These are phyloP conservation scores for Naganishia friedmannii DNA, from an alignment of 768 basidiomycete genomes.

Conservation along the genomic window DNA sequence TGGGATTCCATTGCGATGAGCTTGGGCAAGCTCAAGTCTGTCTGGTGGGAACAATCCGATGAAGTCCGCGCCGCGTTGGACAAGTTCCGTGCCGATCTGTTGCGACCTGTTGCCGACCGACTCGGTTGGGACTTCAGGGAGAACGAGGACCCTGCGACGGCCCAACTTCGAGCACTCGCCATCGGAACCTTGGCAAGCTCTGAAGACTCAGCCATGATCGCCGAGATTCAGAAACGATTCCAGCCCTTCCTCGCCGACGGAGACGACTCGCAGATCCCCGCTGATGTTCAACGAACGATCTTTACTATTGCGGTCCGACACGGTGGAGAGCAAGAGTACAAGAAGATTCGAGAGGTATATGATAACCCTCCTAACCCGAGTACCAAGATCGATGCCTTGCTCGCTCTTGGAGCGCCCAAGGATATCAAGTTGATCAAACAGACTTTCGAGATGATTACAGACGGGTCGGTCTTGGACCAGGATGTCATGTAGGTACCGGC, in stretches of 20 bases:
- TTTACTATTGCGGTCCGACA: slow-evolving; percentile 63
- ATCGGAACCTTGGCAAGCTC: slow-evolving; percentile 54
- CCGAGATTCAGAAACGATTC: slow-evolving; percentile 71
- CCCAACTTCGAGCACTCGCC: slow-evolving; percentile 71
- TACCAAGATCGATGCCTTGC: slow-evolving; percentile 61
- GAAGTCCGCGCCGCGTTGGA: slow-evolving; percentile 57
- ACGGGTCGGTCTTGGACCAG: slow-evolving; percentile 54
- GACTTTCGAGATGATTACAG: slow-evolving; percentile 63
- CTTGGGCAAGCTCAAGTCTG: slow-evolving; percentile 59
- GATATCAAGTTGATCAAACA: slow-evolving; percentile 62
- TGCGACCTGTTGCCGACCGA: slow-evolving; percentile 70
- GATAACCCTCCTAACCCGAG: slow-evolving; percentile 72
- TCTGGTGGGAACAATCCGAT: slow-evolving; percentile 79
- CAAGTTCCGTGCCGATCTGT: slow-evolving; percentile 50
- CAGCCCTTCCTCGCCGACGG: slow-evolving; percentile 65
- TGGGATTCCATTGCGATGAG: slow-evolving; percentile 69
- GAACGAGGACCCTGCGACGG: slow-evolving; percentile 65
- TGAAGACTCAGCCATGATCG: slow-evolving; percentile 59
- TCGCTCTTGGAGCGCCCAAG: slow-evolving; percentile 64
- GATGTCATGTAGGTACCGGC: slow-evolving; percentile 39
- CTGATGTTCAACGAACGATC: slow-evolving; percentile 63
- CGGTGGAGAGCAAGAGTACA: slow-evolving; percentile 72
- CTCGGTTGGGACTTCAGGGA: slow-evolving; percentile 73
- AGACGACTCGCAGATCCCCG: slow-evolving; percentile 73
- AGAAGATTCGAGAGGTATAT: slow-evolving; percentile 66